Base-by-base conservation (phyloP, 306 rosid species). In the Sicyos edulis region DNA sequence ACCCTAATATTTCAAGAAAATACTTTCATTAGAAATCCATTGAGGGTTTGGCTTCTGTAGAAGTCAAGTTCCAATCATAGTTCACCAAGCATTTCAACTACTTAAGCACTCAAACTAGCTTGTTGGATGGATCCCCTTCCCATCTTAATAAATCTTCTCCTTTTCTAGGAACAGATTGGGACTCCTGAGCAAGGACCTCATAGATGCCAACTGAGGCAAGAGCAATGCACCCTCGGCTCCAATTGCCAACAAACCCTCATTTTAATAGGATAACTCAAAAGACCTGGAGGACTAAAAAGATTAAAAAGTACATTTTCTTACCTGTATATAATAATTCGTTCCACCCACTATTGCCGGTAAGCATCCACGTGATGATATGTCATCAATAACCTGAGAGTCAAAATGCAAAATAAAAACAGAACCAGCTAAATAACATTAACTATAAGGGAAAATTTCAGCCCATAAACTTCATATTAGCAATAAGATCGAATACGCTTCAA, bases 281-380 rank as follows among this genome's bases (percentile, higher is more conserved):
- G 10, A 40, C 45, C 45, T 40, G 7, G 45, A 8, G 45, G 45
- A 40, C 7, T 8, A 40, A 4, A 45, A 45, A 45, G 55, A 21
- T 56, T 6, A 16, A 29, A 61, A 6, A 70, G 24, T 20, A 64
- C 51, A 70, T 69, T 16, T 51, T 29, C 79, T 5, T 60, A 90
- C 98, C 96, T 92, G 96, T 59, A 92, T 92, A 81, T 90, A 92
- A 77, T 92, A 92, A 82, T 90, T 85, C 14, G 98, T 92, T n/a
- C 98, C 98, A 68, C 98, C 98, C 77, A 88, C 96, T 71, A 92
- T 78, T 76, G 88, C 88, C 5, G 98, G 98, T 79, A 88, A 71
- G 82, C 84, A 75, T 8, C 83, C 78, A 29, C 93, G 88, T 76
- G 86, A 81, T 83, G 83, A 57, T 76, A 92, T 90, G 16, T 73